phyloP scores from a whole-genome alignment of 2,329 filamentous ascomycete species.

The Diaporthe citrichinensis region DNA sequence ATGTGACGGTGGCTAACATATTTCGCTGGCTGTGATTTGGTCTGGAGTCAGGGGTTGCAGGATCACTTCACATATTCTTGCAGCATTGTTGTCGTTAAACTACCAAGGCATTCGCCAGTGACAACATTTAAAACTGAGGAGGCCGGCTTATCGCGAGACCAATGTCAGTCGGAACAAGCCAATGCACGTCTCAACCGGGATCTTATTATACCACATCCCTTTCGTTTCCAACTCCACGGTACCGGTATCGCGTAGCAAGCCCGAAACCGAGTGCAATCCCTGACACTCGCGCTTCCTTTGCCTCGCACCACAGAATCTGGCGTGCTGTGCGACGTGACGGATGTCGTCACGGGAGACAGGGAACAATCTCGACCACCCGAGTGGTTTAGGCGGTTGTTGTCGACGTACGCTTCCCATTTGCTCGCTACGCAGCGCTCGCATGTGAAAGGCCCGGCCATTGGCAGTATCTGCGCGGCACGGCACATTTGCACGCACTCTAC shows the following conservation, averaged over 20 bases:
- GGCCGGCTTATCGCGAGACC: neutral
- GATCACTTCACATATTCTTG: neutral
- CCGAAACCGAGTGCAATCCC: neutral
- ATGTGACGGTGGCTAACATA: too few relatives aligned
- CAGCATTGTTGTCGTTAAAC: neutral
- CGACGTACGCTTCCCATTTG: neutral
- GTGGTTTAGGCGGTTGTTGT: neutral
- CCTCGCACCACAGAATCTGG: neutral
- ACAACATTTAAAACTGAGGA: neutral
- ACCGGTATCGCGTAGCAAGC: neutral
- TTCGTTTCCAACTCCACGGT: neutral
- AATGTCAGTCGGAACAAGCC: neutral
- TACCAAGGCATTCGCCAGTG: neutral
- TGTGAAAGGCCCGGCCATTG: neutral
- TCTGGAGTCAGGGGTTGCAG: neutral
- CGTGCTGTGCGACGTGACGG: neutral
- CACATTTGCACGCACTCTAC: neutral
- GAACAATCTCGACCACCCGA: neutral
- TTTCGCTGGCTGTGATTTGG: neutral
- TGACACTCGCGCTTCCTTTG: neutral
- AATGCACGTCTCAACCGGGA: neutral
- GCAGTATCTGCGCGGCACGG: conserved; percentile 1
- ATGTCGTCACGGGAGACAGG: neutral
- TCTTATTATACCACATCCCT: neutral
- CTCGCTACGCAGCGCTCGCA: neutral